Base-by-base conservation (phyloP, 2,329 filamentous ascomycete genomes). In the Didymella pomorum region DNA sequence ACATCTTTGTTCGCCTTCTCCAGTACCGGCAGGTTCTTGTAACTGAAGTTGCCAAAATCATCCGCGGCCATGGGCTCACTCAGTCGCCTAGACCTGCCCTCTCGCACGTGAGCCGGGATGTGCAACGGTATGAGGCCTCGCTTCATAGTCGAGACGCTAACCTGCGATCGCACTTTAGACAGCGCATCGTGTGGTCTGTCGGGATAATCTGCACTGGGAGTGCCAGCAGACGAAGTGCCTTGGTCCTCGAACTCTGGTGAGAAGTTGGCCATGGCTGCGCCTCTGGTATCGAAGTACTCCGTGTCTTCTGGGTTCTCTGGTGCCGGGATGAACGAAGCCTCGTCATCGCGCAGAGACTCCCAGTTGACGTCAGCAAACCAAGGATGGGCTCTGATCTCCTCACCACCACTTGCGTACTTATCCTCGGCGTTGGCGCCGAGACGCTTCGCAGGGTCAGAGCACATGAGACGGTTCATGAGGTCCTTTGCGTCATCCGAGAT, bases 1-100 rank as follows among this genome's bases (percentile, higher is more conserved):
- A 98, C 93, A 70, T 99, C 95, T 75, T 99, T 99, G 79, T 99
- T 99, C 53, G 95, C 95, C 77, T 97, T 98, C 71, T 98, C 95
- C 18, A 99, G 83, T 20, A 98, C 94, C 0, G 94, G 93, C 47
- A 99, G 80, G 69, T 99, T 99, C 80, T 99, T 99, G 83, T 97
- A 99, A 37, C 92, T 87, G 77, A 99, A 99, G 62, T 87, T 93
- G 29, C 95, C 95, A 81, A 99, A 99, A 74, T 99, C 96, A 75
- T 99, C 95, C 0, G 89, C 85, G 29, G 87, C 86, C 16, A 94
- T 88, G 1, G 95, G 95, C 76, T 99, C 95, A 75, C 94, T 98
- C 37, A 98, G 83, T 67, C 95, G 86, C 63, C 95, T 87, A 67
- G 87, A 93, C 71, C 96, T 92, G 51, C 90, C 85, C 76, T 99